Percentiles rank a stretch among this genome's conserved stretches.
These are phyloP conservation scores for Epichloe baconii DNA, from an alignment of 2,329 filamentous ascomycete genomes.

Conservation along the genomic window DNA sequence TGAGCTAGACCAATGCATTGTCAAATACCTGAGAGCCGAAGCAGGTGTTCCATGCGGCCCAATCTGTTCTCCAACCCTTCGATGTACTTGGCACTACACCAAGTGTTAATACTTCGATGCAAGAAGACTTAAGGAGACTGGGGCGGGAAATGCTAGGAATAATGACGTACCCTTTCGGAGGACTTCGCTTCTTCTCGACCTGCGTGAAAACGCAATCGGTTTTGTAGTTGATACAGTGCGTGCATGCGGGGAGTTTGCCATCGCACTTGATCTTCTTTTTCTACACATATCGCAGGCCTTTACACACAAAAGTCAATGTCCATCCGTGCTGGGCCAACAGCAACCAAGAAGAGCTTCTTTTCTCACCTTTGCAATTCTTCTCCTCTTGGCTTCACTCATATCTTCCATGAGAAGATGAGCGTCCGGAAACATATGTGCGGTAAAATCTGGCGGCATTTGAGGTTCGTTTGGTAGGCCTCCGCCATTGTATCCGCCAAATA, in stretches of 20 bases:
- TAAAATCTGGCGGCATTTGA: conserved; percentile 42
- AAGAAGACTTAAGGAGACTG: background rate
- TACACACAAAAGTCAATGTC: conserved; percentile 5
- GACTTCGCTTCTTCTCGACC: conserved; percentile 96
- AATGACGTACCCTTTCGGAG: conserved; percentile 72
- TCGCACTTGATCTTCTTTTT: conserved; percentile 98
- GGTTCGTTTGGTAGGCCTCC: conserved; percentile 44
- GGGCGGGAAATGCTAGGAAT: background rate
- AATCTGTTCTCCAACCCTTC: conserved; percentile 90
- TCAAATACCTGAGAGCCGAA: conserved; percentile 59
- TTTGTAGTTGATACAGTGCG: conserved; percentile 95
- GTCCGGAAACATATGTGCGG: conserved; percentile 47
- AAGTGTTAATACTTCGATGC: background rate
- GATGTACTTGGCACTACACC: conserved; percentile 79
- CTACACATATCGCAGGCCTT: conserved; percentile 93
- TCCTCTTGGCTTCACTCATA: conserved; percentile 71
- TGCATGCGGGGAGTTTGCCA: conserved; percentile 86
- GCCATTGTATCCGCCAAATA: conserved; percentile 50
- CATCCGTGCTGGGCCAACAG: background rate
- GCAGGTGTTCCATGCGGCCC: conserved; percentile 86
- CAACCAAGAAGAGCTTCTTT: background rate
- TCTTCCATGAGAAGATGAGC: conserved; percentile 46
- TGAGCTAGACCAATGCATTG: background rate
- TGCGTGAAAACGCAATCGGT: conserved; percentile 95
- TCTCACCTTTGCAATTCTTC: conserved; percentile 74